These are phyloP conservation scores for Boletus vermiculosoides DNA, from an alignment of 768 basidiomycete genomes.

Conservation along the genomic window DNA sequence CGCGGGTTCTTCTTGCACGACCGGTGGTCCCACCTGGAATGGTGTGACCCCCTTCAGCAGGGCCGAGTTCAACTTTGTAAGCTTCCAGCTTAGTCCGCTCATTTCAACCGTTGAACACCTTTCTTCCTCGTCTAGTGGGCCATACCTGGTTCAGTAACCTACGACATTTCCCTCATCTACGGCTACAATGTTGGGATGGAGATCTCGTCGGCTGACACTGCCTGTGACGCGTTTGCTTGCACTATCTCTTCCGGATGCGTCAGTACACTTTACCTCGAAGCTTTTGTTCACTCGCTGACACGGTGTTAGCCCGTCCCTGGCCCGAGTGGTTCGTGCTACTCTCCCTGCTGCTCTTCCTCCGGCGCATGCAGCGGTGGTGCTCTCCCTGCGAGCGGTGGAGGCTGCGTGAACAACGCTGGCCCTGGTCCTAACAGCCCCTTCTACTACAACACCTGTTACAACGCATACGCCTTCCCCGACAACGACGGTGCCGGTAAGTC, in stretches of 20 bases:
- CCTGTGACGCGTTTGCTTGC: slow-evolving; percentile 32
- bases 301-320: slow-evolving; percentile 28
- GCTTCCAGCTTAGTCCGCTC: neutral
- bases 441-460: slow-evolving; percentile 28
- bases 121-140: slow-evolving; percentile 13
- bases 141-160: slow-evolving; percentile 29
- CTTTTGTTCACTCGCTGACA: neutral
- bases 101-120: neutral
- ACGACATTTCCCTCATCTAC: slow-evolving; percentile 35
- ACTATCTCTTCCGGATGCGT: slow-evolving; percentile 33
- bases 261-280: slow-evolving; percentile 3
- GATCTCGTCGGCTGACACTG: slow-evolving; percentile 27
- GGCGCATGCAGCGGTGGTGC: slow-evolving; percentile 30
- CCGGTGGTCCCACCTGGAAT: slow-evolving; percentile 31
- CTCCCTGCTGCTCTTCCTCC: slow-evolving; percentile 30
- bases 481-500: slow-evolving; percentile 31
- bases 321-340: slow-evolving; percentile 27
- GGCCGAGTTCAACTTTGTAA: slow-evolving; percentile 35
- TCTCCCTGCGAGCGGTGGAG: slow-evolving; percentile 28
- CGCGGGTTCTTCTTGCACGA: slow-evolving; percentile 27
- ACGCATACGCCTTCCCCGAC: slow-evolving; percentile 35
- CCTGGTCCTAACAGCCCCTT: slow-evolving; percentile 32
- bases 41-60: slow-evolving; percentile 33
- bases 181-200: slow-evolving; percentile 37
- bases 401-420: slow-evolving; percentile 28